Evolutionary conservation across 495 filamentous ascomycete genomes (phyloP), one percentile per base, ranked within the genome.

Genomic region (Penicillium coprophilum): DNA sequence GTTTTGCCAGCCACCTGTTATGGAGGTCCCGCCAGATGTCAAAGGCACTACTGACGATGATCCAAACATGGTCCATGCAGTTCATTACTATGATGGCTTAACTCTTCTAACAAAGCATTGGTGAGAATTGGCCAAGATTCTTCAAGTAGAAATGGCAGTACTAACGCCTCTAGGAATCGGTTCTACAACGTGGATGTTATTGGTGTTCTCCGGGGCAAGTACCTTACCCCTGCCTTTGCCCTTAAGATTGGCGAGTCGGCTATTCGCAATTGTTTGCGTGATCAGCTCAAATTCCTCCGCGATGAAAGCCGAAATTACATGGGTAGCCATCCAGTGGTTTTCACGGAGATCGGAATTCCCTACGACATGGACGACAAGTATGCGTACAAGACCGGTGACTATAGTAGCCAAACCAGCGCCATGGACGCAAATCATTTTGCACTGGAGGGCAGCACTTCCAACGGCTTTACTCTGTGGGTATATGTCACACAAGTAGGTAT

Each of bases 351-450:
- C 62, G 94, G 94, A 23, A 96, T 97, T 57, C 94, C 94, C 0
- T 99, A 96, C 66, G 95, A 99, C 69, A 99, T 99, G 94, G 92
- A 99, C 64, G 84, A 95, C 54, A 89, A 96, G 71, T 74, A 91
- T 59, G 94, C 94, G 2, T 99, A 99, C 71, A 88, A 89, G 68
- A 96, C 92, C n/a, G 94, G 94, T 4, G 88, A 99, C 63, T 99
- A 95, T 65, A 87, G 89, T 51, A 96, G 90, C 59, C 94, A 98
- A 64, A 89, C 86, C 30, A 86, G 88, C 11, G 95, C 94, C 19
- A 91, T 97, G 88, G 94, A 98, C 77, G 94, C 94, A 27, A 97
- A 97, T 64, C 90, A 96, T 65, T 98, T 87, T 72, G 94, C 90
- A 0, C 71, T 97, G 0, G 94, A 98, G 72, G 90, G 87, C 7